Percentiles rank a stretch among this genome's conserved stretches.
Evolutionary conservation across 2,329 filamentous ascomycete species (phyloP).

Genomic region (Piedraia hortae): DNA sequence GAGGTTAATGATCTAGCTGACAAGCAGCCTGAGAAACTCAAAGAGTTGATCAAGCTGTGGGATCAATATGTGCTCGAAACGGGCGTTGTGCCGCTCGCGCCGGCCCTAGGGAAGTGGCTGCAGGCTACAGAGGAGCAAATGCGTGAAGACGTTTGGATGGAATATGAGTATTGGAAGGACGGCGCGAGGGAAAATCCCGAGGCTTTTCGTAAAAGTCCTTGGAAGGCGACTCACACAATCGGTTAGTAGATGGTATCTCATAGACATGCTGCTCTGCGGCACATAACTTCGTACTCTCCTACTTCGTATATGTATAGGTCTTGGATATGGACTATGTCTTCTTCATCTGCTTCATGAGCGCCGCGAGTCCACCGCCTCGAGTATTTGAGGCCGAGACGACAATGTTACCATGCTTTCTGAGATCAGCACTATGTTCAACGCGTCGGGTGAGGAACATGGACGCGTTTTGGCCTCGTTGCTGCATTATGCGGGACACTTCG

Average conservation of each 20-base stretch:
- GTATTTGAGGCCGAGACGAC: slow-evolving; percentile 2
- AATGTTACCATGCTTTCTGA: slow-evolving; percentile 10
- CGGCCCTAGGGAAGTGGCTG: slow-evolving; percentile 29
- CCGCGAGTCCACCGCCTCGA: slow-evolving; percentile 1
- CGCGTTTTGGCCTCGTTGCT: slow-evolving; percentile 16
- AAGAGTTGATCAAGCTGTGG: slow-evolving; percentile 26
- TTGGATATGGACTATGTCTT: too few species aligned
- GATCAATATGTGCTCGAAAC: slow-evolving; percentile 31
- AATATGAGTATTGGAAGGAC: slow-evolving; percentile 35
- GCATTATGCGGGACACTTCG: slow-evolving; percentile 46
- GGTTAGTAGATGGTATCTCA: too few species aligned
- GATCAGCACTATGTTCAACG: slow-evolving; percentile 19
- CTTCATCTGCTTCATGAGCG: not conserved
- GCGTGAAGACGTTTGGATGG: slow-evolving; percentile 37
- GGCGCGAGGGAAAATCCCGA: slow-evolving; percentile 19
- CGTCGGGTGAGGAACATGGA: slow-evolving; percentile 29
- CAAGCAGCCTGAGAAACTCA: slow-evolving; percentile 16
- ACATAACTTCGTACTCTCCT: too few species aligned
- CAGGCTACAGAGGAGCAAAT: slow-evolving; percentile 35
- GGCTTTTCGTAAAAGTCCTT: slow-evolving; percentile 11
- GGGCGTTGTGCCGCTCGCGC: slow-evolving; percentile 30
- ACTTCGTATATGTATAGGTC: too few species aligned
- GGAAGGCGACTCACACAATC: too few species aligned
- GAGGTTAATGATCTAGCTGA: slow-evolving; percentile 17
- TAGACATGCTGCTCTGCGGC: too few species aligned